Conservation (phyloP, 108 stramenopile genomes). For the Cylindrotheca fusiformis region DNA sequence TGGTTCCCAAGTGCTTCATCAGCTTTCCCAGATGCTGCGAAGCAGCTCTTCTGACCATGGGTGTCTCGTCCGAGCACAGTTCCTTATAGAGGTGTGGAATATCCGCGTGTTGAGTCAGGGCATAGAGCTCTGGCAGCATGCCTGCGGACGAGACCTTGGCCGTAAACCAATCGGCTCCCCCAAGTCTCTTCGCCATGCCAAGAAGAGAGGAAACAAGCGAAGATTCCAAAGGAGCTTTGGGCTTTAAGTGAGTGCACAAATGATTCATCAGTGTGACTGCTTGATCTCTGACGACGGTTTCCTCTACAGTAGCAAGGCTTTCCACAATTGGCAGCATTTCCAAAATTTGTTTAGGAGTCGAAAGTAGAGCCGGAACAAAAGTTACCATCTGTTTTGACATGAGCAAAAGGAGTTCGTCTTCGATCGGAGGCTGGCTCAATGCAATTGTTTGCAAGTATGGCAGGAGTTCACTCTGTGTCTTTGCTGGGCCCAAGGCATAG, state of each 20-base stretch:
- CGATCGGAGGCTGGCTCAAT: conserved; percentile 34
- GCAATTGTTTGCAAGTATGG: conserved; percentile 66
- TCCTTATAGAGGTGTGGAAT: conserved; percentile 68
- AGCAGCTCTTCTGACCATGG: conserved; percentile 94
- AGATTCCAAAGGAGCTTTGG: conserved; percentile 11
- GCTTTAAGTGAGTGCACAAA: conserved; percentile 22
- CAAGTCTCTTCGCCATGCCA: conserved; percentile 77
- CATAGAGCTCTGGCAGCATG: conserved; percentile 42
- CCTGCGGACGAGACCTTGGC: conserved; percentile 89
- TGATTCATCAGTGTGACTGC: conserved; percentile 77
- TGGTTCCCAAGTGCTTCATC: conserved; percentile 36
- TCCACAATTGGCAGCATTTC: conserved; percentile 89
- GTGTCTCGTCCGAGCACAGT: conserved; percentile 90
- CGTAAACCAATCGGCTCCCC: conserved; percentile 96
- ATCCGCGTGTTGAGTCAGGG: conserved; percentile 38
- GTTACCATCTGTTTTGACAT: conserved; percentile 68
- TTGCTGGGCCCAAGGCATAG: conserved; percentile 65
- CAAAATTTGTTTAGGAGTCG: conserved; percentile 36
- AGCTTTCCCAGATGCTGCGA: conserved; percentile 74
- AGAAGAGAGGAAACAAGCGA: conserved; percentile 31
- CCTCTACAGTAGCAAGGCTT: conserved; percentile 89
- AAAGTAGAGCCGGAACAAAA: conserved; percentile 66
- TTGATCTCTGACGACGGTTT: conserved; percentile 91
- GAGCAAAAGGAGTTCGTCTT: conserved; percentile 77
- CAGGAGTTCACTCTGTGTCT: conserved; percentile 46